Evolutionary conservation across 169 alveolate species (phyloP).

Genomic region (Cryptosporidium ubiquitum): DNA sequence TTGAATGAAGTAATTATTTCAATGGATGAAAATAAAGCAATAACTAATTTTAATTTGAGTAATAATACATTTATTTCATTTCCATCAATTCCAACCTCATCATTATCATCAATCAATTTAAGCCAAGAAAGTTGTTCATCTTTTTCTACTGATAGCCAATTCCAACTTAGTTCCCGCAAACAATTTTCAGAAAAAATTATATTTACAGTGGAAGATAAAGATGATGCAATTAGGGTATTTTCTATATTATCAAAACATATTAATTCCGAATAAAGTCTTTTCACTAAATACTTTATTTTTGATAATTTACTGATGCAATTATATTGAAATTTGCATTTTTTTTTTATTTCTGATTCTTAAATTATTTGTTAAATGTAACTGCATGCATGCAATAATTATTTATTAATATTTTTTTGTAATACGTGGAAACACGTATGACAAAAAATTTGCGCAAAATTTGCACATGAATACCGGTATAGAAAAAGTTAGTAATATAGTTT

Average conservation of each 20-base stretch:
- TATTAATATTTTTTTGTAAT: not conserved
- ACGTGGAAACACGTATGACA: not conserved
- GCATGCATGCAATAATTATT: not conserved
- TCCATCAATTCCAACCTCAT: not conserved
- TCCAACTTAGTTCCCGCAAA: slow-evolving; percentile 15
- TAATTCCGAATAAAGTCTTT: slow-evolving; percentile 1
- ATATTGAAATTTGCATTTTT: not conserved
- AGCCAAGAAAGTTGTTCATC: not conserved
- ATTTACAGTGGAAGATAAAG: slow-evolving; percentile 19
- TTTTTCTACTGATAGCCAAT: not conserved
- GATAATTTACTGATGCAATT: not conserved
- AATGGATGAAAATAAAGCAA: not conserved
- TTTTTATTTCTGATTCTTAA: not conserved
- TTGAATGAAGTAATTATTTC: slow-evolving; percentile 4
- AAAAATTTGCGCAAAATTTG: slow-evolving; percentile 2
- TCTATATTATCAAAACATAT: slow-evolving; percentile 20
- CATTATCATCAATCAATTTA: not conserved
- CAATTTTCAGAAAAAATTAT: slow-evolving; percentile 36
- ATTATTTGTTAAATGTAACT: not conserved
- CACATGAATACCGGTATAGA: slow-evolving; percentile 1
- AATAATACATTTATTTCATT: not conserved
- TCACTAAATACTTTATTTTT: not conserved
- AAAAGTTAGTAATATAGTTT: not conserved
- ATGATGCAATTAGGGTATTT: slow-evolving; percentile 18
- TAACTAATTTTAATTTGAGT: not conserved